Percentiles rank a stretch among this genome's conserved stretches.
These are phyloP conservation scores for Candida tammaniensis DNA, from an alignment of 805 yeast genomes.

Conservation along the genomic window DNA sequence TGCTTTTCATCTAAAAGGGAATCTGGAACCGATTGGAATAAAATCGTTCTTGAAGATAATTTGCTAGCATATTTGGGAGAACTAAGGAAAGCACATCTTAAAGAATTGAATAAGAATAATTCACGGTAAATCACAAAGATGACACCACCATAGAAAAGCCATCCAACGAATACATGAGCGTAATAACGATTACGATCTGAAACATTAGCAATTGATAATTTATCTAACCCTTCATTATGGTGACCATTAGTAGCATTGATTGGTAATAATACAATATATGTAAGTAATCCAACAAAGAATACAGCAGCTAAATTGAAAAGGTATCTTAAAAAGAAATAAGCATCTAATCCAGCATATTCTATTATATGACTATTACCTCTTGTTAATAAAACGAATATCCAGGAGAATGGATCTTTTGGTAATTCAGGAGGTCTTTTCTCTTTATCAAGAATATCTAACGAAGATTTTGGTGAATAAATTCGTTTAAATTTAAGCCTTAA, in stretches of 20 bases:
- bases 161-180: constrained; percentile 80
- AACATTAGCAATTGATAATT: constrained; percentile 76
- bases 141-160: constrained; percentile 72
- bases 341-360: constrained; percentile 90
- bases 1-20: constrained; percentile 69
- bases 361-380: constrained; percentile 75
- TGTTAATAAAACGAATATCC: constrained; percentile 64
- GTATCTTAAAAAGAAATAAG: constrained; percentile 85
- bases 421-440: constrained; percentile 72
- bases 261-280: constrained; percentile 75
- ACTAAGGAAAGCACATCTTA: constrained; percentile 74
- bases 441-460: constrained; percentile 54
- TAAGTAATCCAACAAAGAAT: constrained; percentile 44
- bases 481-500: constrained; percentile 66
- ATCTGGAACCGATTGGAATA: constrained; percentile 82
- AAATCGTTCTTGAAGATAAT: constrained; percentile 74
- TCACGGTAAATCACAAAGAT: constrained; percentile 81
- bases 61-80: constrained; percentile 77
- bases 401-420: constrained; percentile 62
- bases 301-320: constrained; percentile 53
- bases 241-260: constrained; percentile 71
- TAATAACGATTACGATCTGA: constrained; percentile 60
- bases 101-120: constrained; percentile 68
- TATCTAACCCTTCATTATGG: constrained; percentile 66
- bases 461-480: constrained; percentile 81